Conservation (phyloP, 805 yeast genomes). For the Kazachstania viticola region DNA sequence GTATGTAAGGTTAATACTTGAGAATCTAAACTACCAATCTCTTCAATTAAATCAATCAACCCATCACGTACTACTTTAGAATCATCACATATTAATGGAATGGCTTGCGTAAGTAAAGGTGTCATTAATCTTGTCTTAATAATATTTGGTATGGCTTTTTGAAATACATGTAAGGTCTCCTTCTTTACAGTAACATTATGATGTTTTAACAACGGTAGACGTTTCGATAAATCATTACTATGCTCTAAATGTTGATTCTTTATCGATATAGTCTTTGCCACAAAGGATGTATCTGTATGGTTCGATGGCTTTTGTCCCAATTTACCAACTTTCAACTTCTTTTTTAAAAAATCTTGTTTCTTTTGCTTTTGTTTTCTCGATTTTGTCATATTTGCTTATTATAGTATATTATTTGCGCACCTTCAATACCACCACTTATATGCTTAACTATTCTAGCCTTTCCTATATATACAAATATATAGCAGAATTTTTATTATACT, state of each 20-base stretch:
- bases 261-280: conserved; percentile 38
- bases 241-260: conserved; percentile 28
- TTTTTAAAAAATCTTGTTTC: conserved; percentile 40
- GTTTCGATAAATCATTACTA: conserved; percentile 38
- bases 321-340: conserved; percentile 85
- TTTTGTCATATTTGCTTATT: conserved; percentile 25
- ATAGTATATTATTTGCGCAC: too few relatives aligned
- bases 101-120: conserved; percentile 20
- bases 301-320: conserved; percentile 57
- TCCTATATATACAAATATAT: too few relatives aligned
- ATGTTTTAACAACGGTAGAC: conserved; percentile 62
- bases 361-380: conserved; percentile 29
- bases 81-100: conserved; percentile 38
- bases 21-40: conserved; percentile 38
- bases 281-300: conserved; percentile 77
- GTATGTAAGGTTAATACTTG: conserved; percentile 51
- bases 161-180: conserved; percentile 50
- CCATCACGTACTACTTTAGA: conserved; percentile 54
- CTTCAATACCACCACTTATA: too few relatives aligned
- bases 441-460: too few relatives aligned
- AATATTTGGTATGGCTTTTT: conserved; percentile 39
- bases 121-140: conserved; percentile 19
- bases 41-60: conserved; percentile 35
- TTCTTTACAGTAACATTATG: conserved; percentile 60
- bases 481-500: too few relatives aligned